Evolutionary conservation across 768 basidiomycete species (phyloP).

Genomic region (Mycena venus): DNA sequence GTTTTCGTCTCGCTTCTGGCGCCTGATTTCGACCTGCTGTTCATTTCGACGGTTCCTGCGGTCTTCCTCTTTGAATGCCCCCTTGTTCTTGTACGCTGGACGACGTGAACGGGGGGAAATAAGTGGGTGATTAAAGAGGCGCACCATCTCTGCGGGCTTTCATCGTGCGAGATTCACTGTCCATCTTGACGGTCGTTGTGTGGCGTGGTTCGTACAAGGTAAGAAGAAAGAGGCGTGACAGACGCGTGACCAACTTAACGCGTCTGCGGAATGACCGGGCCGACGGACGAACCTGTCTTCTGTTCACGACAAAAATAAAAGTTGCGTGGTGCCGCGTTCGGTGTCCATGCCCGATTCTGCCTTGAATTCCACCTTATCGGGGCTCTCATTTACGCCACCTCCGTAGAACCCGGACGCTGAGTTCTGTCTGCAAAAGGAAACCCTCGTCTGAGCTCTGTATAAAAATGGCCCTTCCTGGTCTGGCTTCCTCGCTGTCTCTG

Average conservation of each 20-base stretch:
- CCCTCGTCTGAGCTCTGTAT: neutral
- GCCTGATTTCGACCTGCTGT: conserved; percentile 98
- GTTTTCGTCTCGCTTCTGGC: conserved; percentile 98
- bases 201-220: conserved; percentile 36
- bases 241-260: neutral
- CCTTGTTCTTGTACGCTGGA: conserved; percentile 92
- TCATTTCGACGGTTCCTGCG: conserved; percentile 97
- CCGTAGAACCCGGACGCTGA: no score
- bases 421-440: no score
- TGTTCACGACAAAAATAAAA: neutral
- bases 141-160: conserved; percentile 82
- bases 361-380: no score
- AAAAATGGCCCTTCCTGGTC: neutral
- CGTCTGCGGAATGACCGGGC: neutral
- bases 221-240: neutral
- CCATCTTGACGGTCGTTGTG: conserved; percentile 51
- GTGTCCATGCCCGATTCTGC: no score
- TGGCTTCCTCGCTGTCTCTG: neutral
- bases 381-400: no score
- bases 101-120: conserved; percentile 49
- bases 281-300: neutral
- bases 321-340: no score
- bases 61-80: conserved; percentile 90
- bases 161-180: conserved; percentile 75
- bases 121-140: conserved; percentile 43